phyloP scores from a whole-genome alignment of 257 asterid genomes.

The Nicotiana sylvestris region DNA sequence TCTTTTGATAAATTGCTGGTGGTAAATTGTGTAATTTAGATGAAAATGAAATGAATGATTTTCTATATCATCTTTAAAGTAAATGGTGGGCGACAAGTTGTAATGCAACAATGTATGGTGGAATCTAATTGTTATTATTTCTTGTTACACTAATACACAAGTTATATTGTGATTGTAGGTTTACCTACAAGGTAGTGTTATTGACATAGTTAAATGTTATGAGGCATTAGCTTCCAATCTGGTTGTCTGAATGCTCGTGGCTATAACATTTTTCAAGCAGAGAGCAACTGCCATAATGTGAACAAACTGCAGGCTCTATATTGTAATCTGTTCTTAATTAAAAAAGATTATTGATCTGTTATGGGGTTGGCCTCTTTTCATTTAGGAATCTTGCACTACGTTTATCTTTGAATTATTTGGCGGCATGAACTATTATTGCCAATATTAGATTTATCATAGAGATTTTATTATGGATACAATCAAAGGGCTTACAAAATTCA shows the following conservation, averaged over 20 bases:
- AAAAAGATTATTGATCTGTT: not conserved
- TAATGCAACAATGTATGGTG: not conserved
- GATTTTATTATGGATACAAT: too few relatives aligned
- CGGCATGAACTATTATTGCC: too few relatives aligned
- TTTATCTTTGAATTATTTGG: not conserved
- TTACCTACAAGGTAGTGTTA: not conserved
- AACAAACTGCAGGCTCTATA: not conserved
- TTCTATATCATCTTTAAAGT: not conserved
- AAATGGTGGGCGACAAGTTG: not conserved
- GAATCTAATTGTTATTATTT: not conserved
- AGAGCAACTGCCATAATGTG: not conserved
- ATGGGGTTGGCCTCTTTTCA: not conserved
- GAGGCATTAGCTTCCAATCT: not conserved
- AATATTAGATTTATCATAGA: too few relatives aligned
- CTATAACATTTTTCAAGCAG: not conserved
- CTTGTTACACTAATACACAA: not conserved
- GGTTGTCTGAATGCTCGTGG: not conserved
- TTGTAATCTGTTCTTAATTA: not conserved
- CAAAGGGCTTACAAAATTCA: too few relatives aligned
- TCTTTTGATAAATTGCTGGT: not conserved
- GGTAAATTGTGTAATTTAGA: constrained; percentile 4
- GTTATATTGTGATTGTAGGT: not conserved
- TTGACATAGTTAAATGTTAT: not conserved
- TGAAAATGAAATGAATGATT: not conserved
- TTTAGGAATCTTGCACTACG: not conserved